phyloP scores from a whole-genome alignment of 2,329 filamentous ascomycete species.

The Colletotrichum nymphaeae region DNA sequence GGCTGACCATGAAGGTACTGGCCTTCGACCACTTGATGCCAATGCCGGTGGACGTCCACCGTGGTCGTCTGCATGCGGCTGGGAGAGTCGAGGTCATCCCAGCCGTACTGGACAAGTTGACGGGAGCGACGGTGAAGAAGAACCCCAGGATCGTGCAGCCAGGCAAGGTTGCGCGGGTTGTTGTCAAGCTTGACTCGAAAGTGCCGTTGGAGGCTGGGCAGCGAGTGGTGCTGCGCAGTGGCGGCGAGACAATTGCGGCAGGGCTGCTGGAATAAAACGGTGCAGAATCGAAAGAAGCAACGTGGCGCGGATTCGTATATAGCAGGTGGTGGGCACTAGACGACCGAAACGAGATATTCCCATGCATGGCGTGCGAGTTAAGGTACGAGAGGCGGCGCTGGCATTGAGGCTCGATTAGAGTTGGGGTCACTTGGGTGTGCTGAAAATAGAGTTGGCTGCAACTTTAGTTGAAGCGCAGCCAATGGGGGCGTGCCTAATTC shows the following conservation, averaged over 20 bases:
- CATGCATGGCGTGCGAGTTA: conserved; percentile 9
- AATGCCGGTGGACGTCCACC: conserved; percentile 89
- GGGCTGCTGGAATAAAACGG: conserved; percentile 78
- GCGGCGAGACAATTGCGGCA: conserved; percentile 87
- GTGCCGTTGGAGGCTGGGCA: conserved; percentile 85
- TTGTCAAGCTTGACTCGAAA: conserved; percentile 78
- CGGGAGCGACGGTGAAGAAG: conserved; percentile 81
- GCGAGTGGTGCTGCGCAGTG: conserved; percentile 82
- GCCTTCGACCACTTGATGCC: conserved; percentile 92
- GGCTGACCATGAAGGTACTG: conserved; percentile 84
- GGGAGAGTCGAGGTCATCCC: conserved; percentile 79
- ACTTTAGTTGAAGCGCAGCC: background rate
- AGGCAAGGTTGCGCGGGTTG: conserved; percentile 79
- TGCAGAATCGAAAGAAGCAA: conserved; percentile 13
- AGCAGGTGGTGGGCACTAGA: background rate
- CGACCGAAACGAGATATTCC: background rate
- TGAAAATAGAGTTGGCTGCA: conserved; percentile 31
- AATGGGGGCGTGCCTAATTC: conserved; percentile 10
- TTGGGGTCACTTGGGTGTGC: background rate
- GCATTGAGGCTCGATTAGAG: conserved; percentile 26
- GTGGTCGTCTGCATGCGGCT: conserved; percentile 83
- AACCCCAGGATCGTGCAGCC: conserved; percentile 87
- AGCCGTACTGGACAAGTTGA: conserved; percentile 82
- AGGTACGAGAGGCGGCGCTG: background rate
- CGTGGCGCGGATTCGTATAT: background rate